phyloP scores from a whole-genome alignment of 1,284 basidiomycete species.

The Lignosus rhinocerotis region DNA sequence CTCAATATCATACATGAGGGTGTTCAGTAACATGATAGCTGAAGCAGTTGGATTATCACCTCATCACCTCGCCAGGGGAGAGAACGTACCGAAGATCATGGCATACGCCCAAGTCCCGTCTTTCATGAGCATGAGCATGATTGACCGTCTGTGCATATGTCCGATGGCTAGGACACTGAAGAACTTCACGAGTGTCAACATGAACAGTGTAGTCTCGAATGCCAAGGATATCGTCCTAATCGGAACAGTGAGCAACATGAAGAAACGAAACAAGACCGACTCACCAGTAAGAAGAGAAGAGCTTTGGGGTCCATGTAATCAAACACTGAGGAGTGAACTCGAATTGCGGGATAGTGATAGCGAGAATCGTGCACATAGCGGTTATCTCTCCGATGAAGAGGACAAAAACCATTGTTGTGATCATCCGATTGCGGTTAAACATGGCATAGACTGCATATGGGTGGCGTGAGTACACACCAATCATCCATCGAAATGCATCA shows the following conservation, averaged over 20 bases:
- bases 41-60: not conserved
- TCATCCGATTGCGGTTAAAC: slow-evolving; percentile 16
- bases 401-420: slow-evolving; percentile 5
- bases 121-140: slow-evolving; percentile 35
- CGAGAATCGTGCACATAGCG: slow-evolving; percentile 18
- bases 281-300: slow-evolving; percentile 19
- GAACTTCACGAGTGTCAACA: slow-evolving; percentile 36
- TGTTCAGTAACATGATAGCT: slow-evolving; percentile 20
- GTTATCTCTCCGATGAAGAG: slow-evolving; percentile 18
- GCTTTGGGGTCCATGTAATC: slow-evolving; percentile 6
- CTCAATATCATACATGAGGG: slow-evolving; percentile 15
- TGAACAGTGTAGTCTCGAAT: slow-evolving; percentile 37
- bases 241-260: not conserved
- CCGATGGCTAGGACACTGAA: slow-evolving; percentile 21
- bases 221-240: slow-evolving; percentile 17
- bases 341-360: slow-evolving; percentile 12
- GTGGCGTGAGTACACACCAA: not conserved
- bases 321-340: slow-evolving; percentile 16
- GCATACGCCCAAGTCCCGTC: slow-evolving; percentile 45
- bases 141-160: slow-evolving; percentile 32
- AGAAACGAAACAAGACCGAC: not conserved
- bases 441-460: slow-evolving; percentile 20
- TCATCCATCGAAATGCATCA: not conserved
- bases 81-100: slow-evolving; percentile 24
- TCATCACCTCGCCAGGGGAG: not conserved